Conservation (phyloP, 495 filamentous ascomycete genomes). For the Xylona heveae region DNA sequence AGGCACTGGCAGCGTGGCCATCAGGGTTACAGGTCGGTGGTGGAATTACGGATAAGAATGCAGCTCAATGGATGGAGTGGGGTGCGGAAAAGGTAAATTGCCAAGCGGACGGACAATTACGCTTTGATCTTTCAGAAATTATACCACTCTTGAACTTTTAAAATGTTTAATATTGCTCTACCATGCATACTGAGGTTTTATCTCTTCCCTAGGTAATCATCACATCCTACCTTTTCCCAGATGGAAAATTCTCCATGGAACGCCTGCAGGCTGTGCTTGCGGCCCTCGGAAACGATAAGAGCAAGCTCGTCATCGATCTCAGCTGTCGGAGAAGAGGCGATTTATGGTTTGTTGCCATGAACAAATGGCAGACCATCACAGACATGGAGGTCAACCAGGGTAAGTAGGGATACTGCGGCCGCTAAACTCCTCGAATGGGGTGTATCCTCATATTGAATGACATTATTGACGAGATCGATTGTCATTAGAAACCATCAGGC, state of each 20-base stretch:
- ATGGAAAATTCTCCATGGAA: slow-evolving; percentile 51
- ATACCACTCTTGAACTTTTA: no score
- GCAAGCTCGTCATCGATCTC: slow-evolving; percentile 81
- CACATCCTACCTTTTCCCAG: slow-evolving; percentile 68
- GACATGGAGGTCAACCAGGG: slow-evolving; percentile 82
- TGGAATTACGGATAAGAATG: slow-evolving; percentile 72
- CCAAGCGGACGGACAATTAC: no score
- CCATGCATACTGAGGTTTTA: neutral
- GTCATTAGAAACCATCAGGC: slow-evolving; percentile 45
- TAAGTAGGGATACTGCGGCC: slow-evolving; percentile 15
- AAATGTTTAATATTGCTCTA: neutral
- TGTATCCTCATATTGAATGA: neutral
- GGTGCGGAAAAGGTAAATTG: slow-evolving; percentile 80
- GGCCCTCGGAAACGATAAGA: slow-evolving; percentile 47
- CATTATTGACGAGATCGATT: slow-evolving; percentile 1
- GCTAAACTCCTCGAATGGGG: neutral
- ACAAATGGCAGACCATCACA: slow-evolving; percentile 95
- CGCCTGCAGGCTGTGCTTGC: slow-evolving; percentile 49
- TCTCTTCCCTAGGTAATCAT: slow-evolving; percentile 55
- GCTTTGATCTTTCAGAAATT: no score
- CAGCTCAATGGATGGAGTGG: slow-evolving; percentile 59
- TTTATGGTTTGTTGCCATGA: slow-evolving; percentile 85
- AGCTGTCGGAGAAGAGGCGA: slow-evolving; percentile 58
- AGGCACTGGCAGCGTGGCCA: slow-evolving; percentile 59
- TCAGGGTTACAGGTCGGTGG: slow-evolving; percentile 69